These are phyloP conservation scores for Maudiozyma pseudohumilis DNA, from an alignment of 805 yeast species.

Conservation along the genomic window DNA sequence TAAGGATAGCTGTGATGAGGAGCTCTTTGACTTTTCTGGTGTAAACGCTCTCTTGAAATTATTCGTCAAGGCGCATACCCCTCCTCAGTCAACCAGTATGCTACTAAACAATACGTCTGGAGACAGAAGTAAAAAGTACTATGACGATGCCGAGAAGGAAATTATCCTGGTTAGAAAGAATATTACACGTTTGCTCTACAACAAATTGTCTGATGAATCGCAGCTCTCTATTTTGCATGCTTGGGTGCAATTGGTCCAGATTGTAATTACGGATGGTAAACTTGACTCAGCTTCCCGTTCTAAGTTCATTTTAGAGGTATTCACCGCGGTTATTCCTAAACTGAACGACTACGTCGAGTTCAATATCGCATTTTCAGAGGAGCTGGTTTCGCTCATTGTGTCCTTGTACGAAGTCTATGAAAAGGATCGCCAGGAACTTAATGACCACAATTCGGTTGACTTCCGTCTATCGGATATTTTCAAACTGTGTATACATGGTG, in stretches of 20 bases:
- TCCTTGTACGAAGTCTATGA: slow-evolving; percentile 57
- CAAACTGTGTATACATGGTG: slow-evolving; percentile 63
- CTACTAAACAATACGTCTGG: not conserved
- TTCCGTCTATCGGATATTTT: slow-evolving; percentile 60
- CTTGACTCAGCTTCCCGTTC: slow-evolving; percentile 37
- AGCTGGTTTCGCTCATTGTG: slow-evolving; percentile 66
- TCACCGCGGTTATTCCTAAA: slow-evolving; percentile 67
- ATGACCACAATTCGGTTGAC: slow-evolving; percentile 31
- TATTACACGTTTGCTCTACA: slow-evolving; percentile 38
- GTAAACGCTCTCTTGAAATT: slow-evolving; percentile 31
- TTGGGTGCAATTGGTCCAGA: slow-evolving; percentile 76
- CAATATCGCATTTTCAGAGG: slow-evolving; percentile 61
- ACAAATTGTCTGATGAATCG: slow-evolving; percentile 37
- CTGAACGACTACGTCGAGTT: slow-evolving; percentile 63
- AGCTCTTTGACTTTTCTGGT: slow-evolving; percentile 36
- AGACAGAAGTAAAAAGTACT: slow-evolving; percentile 1
- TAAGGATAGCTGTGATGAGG: slow-evolving; percentile 19
- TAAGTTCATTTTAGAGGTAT: slow-evolving; percentile 62
- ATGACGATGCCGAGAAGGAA: slow-evolving; percentile 11
- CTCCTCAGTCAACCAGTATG: slow-evolving; percentile 1
- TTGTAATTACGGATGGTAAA: slow-evolving; percentile 56
- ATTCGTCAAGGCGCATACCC: slow-evolving; percentile 9
- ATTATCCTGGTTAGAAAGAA: slow-evolving; percentile 14
- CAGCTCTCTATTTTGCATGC: slow-evolving; percentile 62
- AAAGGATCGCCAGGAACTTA: slow-evolving; percentile 31